Percentiles rank a stretch among this genome's conserved stretches.
phyloP scores from a whole-genome alignment of 495 filamentous ascomycete species.

The Penicillium dipodomyicola region DNA sequence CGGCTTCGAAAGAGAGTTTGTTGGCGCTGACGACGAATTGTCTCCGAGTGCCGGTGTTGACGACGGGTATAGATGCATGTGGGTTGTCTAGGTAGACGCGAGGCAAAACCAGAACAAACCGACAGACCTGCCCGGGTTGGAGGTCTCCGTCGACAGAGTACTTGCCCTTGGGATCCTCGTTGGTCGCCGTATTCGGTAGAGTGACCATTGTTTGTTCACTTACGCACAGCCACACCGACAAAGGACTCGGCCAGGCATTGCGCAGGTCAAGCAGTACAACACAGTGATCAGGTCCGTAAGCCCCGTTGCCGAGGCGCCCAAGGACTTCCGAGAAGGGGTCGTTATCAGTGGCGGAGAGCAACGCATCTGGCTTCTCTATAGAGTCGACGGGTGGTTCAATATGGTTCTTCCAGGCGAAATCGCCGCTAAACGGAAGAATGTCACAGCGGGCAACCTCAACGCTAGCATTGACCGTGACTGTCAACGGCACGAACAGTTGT shows the following conservation, averaged over 20 bases:
- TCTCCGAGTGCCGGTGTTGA: conserved; percentile 68
- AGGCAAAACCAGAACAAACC: conserved; percentile 72
- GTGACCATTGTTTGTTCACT: conserved; percentile 30
- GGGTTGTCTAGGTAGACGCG: conserved; percentile 75
- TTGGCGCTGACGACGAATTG: conserved; percentile 86
- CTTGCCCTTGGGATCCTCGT: conserved; percentile 21
- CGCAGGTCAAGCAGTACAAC: conserved; percentile 79
- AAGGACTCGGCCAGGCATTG: conserved; percentile 79
- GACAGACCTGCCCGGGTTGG: conserved; percentile 73
- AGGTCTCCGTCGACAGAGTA: conserved; percentile 59
- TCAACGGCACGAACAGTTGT: conserved; percentile 76
- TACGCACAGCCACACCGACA: conserved; percentile 58
- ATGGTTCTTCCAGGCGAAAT: conserved; percentile 54
- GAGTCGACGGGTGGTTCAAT: conserved; percentile 18
- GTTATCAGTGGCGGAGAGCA: conserved; percentile 23
- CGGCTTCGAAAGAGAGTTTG: conserved; percentile 73
- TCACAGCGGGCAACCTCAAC: conserved; percentile 77
- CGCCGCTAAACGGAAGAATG: conserved; percentile 64
- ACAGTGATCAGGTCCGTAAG: conserved; percentile 63
- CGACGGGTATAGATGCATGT: conserved; percentile 70
- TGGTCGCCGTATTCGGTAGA: neutral
- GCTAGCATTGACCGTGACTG: conserved; percentile 87
- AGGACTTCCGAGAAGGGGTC: conserved; percentile 42
- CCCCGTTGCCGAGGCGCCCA: conserved; percentile 38
- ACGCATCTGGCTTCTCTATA: conserved; percentile 11